Conservation (phyloP, 306 rosid genomes). For the Cucurbita argyrosperma region DNA sequence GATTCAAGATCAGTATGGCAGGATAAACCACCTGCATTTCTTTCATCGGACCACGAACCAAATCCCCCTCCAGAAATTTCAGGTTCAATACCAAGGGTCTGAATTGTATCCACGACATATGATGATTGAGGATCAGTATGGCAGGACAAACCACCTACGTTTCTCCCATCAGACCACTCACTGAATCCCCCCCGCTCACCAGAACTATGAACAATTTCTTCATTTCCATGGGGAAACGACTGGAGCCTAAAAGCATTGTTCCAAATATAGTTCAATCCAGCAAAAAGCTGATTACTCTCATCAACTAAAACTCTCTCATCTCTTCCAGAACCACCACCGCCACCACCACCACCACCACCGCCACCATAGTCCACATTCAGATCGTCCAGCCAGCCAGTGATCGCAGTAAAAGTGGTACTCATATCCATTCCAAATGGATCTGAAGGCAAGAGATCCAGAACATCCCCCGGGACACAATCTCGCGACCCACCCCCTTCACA, state of each 20-base stretch:
- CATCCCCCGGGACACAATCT: slow-evolving; percentile 46
- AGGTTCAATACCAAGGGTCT: neutral
- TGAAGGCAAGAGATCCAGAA: slow-evolving; percentile 37
- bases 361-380: slow-evolving; percentile 11
- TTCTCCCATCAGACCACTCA: neutral
- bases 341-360: slow-evolving; percentile 8
- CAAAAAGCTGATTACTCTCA: slow-evolving; percentile 21
- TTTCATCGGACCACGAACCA: neutral
- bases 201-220: slow-evolving; percentile 11
- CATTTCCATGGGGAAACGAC: slow-evolving; percentile 16
- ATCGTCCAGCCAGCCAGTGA: slow-evolving; percentile 33
- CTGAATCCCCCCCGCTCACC: slow-evolving; percentile 15
- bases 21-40: slow-evolving; percentile 1
- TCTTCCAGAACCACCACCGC: slow-evolving; percentile 12
- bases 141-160: slow-evolving; percentile 7
- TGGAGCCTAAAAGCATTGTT: slow-evolving; percentile 20
- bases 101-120: neutral
- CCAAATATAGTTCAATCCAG: slow-evolving; percentile 34
- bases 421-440: slow-evolving; percentile 60
- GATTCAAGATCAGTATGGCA: neutral
- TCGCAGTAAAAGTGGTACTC: slow-evolving; percentile 26
- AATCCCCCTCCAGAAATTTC: neutral
- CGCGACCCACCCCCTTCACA: slow-evolving; percentile 40
- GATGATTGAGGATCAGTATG: slow-evolving; percentile 1
- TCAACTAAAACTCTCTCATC: slow-evolving; percentile 21